Conservation (phyloP, 164 flowering plant genomes). For the Tetrastigma voinierianum region DNA sequence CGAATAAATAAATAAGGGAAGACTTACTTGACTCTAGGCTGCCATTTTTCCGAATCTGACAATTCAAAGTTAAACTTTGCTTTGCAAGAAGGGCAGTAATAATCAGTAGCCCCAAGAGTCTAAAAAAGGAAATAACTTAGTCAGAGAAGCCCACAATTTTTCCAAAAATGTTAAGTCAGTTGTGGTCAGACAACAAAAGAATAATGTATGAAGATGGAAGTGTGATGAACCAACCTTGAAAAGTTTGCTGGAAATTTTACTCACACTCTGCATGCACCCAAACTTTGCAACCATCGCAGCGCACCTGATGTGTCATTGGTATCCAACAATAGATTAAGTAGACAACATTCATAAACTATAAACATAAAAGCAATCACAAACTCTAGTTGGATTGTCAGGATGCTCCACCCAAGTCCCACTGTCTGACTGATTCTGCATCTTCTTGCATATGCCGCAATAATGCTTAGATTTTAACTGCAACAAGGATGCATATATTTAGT, state of each 20-base stretch:
- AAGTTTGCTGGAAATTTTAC: constrained; percentile 56
- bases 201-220: neutral
- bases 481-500: neutral
- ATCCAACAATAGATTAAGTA: neutral
- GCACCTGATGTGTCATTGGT: neutral
- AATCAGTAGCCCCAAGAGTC: constrained; percentile 69
- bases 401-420: constrained; percentile 90
- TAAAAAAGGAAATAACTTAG: constrained; percentile 14
- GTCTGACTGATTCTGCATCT: constrained; percentile 86
- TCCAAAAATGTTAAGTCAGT: neutral
- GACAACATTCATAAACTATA: neutral
- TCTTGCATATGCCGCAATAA: constrained; percentile 95
- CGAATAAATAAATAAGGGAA: too few relatives aligned
- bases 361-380: constrained; percentile 1
- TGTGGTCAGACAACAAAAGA: too few relatives aligned
- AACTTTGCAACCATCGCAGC: constrained; percentile 94
- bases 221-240: constrained; percentile 61
- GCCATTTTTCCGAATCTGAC: constrained; percentile 60
- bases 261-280: constrained; percentile 98
- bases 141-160: constrained; percentile 11
- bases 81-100: constrained; percentile 93
- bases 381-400: neutral
- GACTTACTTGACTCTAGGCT: constrained; percentile 47
- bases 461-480: constrained; percentile 80
- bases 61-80: constrained; percentile 78